Evolutionary conservation across 192 early-diverging fungal species (phyloP).

Genomic region (Gigaspora rosea): DNA sequence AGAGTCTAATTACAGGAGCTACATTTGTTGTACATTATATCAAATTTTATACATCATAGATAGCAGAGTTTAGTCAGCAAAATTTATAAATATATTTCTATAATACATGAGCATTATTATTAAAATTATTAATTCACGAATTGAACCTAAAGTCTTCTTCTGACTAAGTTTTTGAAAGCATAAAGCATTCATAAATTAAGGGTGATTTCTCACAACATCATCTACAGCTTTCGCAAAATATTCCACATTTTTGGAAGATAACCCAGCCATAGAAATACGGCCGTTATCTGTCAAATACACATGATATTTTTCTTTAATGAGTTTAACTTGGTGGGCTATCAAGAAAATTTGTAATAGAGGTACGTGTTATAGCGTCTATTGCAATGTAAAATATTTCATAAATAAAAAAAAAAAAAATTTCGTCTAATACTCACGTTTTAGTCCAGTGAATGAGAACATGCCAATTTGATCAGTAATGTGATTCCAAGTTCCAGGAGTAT

Average conservation of each 20-base stretch:
- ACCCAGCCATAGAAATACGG: conserved; percentile 93
- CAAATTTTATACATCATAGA: too few relatives aligned
- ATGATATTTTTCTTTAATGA: conserved; percentile 83
- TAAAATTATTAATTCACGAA: too few relatives aligned
- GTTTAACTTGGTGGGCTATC: conserved; percentile 69
- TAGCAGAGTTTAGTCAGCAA: too few relatives aligned
- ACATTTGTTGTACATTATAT: too few relatives aligned
- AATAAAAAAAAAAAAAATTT: background rate
- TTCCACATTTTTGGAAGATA: conserved; percentile 84
- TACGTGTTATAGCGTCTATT: too few relatives aligned
- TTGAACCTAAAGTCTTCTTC: too few relatives aligned
- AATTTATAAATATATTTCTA: too few relatives aligned
- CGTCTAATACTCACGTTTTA: conserved; percentile 52
- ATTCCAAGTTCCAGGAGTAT: conserved; percentile 93
- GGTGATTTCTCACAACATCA: conserved; percentile 80
- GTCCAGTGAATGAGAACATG: conserved; percentile 97
- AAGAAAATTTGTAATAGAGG: background rate
- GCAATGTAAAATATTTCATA: background rate
- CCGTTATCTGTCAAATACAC: conserved; percentile 95
- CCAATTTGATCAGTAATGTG: conserved; percentile 96
- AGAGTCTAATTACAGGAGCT: too few relatives aligned
- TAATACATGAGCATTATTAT: too few relatives aligned
- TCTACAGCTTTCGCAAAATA: conserved; percentile 91
- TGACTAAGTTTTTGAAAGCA: too few relatives aligned
- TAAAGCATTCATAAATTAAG: background rate